phyloP scores from a whole-genome alignment of 352 stramenopile genomes.

The Pythium plurisporium region DNA sequence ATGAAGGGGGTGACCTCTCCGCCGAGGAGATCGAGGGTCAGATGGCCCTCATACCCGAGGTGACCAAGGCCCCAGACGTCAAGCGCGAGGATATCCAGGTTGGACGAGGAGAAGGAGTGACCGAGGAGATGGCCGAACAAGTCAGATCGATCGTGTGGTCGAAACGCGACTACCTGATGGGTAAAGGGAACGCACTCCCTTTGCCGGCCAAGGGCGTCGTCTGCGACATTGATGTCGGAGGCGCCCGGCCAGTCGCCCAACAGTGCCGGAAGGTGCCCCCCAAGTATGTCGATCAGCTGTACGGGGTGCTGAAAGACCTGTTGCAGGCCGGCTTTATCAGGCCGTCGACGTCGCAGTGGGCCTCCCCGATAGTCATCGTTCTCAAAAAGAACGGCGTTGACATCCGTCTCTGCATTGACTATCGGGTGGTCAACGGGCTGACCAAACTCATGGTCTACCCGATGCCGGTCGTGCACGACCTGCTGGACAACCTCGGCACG shows the following conservation, averaged over 20 bases:
- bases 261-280: constrained; percentile 1
- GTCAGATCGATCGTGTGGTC: constrained; percentile 5
- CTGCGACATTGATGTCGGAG: constrained; percentile 22
- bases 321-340: constrained; percentile 15
- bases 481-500: background rate
- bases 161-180: constrained; percentile 10
- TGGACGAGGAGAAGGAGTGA: background rate
- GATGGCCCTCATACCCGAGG: constrained; percentile 5
- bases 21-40: constrained; percentile 2
- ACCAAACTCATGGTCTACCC: constrained; percentile 10
- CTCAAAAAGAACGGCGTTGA: constrained; percentile 18
- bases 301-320: constrained; percentile 21
- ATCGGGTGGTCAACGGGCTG: constrained; percentile 7
- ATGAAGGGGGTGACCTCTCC: background rate
- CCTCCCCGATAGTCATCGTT: too few species aligned
- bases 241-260: constrained; percentile 17
- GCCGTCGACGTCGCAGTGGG: constrained; percentile 3
- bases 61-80: background rate
- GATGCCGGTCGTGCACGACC: constrained; percentile 5
- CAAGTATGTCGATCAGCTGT: constrained; percentile 17
- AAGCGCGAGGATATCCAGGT: constrained; percentile 6
- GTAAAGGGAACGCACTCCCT: constrained; percentile 19
- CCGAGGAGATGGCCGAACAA: background rate
- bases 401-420: constrained; percentile 14
- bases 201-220: constrained; percentile 4